Percentiles rank a stretch among this genome's conserved stretches.
Conservation (phyloP, 495 filamentous ascomycete species). For the Trichoderma erinaceum region DNA sequence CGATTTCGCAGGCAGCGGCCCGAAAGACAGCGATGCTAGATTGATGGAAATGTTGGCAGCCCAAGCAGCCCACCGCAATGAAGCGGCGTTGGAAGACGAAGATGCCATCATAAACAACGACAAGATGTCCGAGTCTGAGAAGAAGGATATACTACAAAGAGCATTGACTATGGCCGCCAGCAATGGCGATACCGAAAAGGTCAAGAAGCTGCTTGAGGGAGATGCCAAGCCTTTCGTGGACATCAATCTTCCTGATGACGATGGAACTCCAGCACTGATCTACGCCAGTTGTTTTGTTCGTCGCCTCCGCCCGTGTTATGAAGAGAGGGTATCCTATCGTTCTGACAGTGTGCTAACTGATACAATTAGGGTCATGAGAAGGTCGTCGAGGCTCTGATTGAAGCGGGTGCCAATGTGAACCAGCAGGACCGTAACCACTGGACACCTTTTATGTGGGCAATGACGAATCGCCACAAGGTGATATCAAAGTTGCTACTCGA, state of each 20-base stretch:
- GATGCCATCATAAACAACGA: constrained; percentile 69
- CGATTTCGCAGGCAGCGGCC: constrained; percentile 51
- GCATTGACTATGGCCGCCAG: constrained; percentile 92
- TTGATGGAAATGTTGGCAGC: constrained; percentile 95
- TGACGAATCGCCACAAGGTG: constrained; percentile 94
- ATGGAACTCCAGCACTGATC: constrained; percentile 89
- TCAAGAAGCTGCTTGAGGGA: constrained; percentile 69
- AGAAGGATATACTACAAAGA: constrained; percentile 74
- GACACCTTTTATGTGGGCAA: constrained; percentile 99
- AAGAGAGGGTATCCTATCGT: constrained; percentile 17
- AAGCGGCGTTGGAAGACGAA: constrained; percentile 66
- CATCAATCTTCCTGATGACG: constrained; percentile 85
- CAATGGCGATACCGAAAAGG: constrained; percentile 84
- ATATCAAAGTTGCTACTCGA: constrained; percentile 90
- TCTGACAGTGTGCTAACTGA: constrained; percentile 19
- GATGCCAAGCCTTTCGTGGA: constrained; percentile 72
- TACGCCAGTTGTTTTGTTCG: constrained; percentile 98
- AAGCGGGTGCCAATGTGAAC: constrained; percentile 86
- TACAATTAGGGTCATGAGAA: constrained; percentile 73
- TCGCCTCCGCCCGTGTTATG: constrained; percentile 24
- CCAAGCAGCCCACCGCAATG: constrained; percentile 77
- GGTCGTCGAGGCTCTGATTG: constrained; percentile 76
- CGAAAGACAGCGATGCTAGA: constrained; percentile 75
- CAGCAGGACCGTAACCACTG: constrained; percentile 92
- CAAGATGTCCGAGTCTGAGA: constrained; percentile 68